Conservation (phyloP, 2,329 filamentous ascomycete genomes). For the Fusarium sp. region DNA sequence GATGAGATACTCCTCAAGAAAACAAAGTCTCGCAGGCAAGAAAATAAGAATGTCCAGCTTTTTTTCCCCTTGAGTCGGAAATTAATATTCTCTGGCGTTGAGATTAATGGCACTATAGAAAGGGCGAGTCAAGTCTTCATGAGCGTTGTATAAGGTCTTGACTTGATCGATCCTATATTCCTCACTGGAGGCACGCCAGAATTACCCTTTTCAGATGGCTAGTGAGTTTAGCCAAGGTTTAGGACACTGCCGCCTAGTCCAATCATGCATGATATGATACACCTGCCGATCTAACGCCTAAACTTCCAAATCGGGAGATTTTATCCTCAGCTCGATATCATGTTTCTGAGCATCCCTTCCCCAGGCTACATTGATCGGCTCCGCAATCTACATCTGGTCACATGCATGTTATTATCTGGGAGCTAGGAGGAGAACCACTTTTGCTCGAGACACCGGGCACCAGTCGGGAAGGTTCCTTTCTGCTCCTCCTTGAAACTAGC, state of each 20-base stretch:
- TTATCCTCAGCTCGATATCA: background rate
- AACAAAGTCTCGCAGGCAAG: background rate
- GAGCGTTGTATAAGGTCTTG: background rate
- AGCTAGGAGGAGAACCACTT: background rate
- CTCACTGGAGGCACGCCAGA: background rate
- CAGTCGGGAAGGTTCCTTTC: background rate
- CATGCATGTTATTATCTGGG: background rate
- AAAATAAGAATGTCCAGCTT: background rate
- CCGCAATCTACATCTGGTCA: background rate
- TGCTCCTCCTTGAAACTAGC: background rate
- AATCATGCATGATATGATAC: background rate
- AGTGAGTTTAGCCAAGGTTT: background rate
- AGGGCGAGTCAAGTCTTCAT: background rate
- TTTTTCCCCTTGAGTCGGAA: rapidly evolving
- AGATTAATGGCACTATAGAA: background rate
- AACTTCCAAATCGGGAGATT: background rate
- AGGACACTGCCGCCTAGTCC: background rate
- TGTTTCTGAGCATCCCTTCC: background rate
- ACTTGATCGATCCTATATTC: background rate
- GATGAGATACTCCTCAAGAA: background rate
- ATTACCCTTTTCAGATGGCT: background rate
- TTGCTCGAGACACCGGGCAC: background rate
- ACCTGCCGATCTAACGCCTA: background rate
- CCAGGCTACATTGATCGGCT: background rate
- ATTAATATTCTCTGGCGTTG: background rate